Conservation (phyloP, 768 basidiomycete genomes). For the Hydnomerulius pinastri region DNA sequence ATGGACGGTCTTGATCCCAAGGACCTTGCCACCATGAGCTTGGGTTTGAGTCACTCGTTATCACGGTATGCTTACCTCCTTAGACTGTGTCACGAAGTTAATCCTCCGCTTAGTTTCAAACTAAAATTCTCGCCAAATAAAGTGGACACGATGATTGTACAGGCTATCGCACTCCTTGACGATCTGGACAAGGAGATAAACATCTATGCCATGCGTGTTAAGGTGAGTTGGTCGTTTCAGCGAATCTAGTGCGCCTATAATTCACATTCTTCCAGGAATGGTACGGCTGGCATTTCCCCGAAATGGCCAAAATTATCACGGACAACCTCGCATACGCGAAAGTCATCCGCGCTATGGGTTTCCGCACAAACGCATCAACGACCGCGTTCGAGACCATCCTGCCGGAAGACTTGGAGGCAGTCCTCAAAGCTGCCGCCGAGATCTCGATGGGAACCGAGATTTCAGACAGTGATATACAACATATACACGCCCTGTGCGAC, state of each 20-base stretch:
- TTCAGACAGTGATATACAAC: slow-evolving; percentile 93
- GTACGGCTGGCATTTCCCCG: slow-evolving; percentile 99
- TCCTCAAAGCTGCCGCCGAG: slow-evolving; percentile 93
- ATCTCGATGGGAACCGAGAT: slow-evolving; percentile 99
- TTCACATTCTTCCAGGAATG: slow-evolving; percentile 70
- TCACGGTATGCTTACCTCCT: slow-evolving; percentile 62
- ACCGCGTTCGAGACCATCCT: slow-evolving; percentile 89
- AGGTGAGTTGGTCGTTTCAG: slow-evolving; percentile 54
- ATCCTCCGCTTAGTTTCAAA: slow-evolving; percentile 73
- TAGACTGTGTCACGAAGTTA: slow-evolving; percentile 4
- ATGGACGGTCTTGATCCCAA: slow-evolving; percentile 91
- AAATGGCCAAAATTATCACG: slow-evolving; percentile 97
- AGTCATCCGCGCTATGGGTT: slow-evolving; percentile 90
- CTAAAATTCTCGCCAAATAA: slow-evolving; percentile 99
- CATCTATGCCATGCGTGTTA: slow-evolving; percentile 98
- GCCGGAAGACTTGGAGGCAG: slow-evolving; percentile 95
- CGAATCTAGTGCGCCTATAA: neutral
- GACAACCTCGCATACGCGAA: slow-evolving; percentile 98
- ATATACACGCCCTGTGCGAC: slow-evolving; percentile 96
- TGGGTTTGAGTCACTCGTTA: slow-evolving; percentile 96
- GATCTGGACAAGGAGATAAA: slow-evolving; percentile 99
- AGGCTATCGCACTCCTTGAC: slow-evolving; percentile 96
- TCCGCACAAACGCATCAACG: slow-evolving; percentile 89
- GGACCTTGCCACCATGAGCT: slow-evolving; percentile 95
- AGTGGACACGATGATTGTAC: slow-evolving; percentile 99